phyloP scores from a whole-genome alignment of 495 filamentous ascomycete genomes.

The Xylaria bambusicola region DNA sequence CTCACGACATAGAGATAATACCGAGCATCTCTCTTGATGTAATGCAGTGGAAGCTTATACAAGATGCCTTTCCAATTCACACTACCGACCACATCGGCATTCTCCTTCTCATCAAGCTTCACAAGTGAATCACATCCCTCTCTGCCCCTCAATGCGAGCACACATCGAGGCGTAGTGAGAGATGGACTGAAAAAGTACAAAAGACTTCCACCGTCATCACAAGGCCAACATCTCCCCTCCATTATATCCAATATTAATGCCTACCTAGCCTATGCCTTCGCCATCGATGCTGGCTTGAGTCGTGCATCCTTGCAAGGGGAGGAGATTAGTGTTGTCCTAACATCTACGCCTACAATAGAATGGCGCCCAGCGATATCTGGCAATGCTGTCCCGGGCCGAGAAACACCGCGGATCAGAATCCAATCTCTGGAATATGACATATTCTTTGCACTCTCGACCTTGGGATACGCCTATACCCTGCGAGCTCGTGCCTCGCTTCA shows the following conservation, averaged over 20 bases:
- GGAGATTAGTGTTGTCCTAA: slow-evolving; percentile 62
- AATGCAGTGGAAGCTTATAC: neutral
- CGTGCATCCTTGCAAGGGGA: slow-evolving; percentile 53
- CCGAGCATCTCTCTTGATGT: neutral
- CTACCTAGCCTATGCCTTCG: slow-evolving; percentile 79
- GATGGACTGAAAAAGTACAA: slow-evolving; percentile 81
- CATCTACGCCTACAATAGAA: slow-evolving; percentile 58
- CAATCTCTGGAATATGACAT: slow-evolving; percentile 81
- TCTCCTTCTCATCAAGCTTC: slow-evolving; percentile 75
- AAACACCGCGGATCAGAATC: slow-evolving; percentile 64
- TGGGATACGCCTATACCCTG: slow-evolving; percentile 71
- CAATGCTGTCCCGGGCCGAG: slow-evolving; percentile 55
- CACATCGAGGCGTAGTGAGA: slow-evolving; percentile 74
- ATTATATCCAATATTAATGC: slow-evolving; percentile 67
- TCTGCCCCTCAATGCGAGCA: slow-evolving; percentile 73
- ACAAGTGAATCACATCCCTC: slow-evolving; percentile 76
- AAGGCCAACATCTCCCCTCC: slow-evolving; percentile 63
- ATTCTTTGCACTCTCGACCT: slow-evolving; percentile 71
- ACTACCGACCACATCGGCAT: slow-evolving; percentile 80
- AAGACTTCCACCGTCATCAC: slow-evolving; percentile 67
- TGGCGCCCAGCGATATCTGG: slow-evolving; percentile 81
- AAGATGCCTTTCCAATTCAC: slow-evolving; percentile 84
- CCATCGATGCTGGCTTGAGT: slow-evolving; percentile 69
- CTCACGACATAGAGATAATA: neutral
- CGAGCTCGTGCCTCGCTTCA: slow-evolving; percentile 62